Evolutionary conservation across 805 yeast genomes (phyloP), one percentile per base, ranked within the genome.

Genomic region (Candida schatavii): DNA sequence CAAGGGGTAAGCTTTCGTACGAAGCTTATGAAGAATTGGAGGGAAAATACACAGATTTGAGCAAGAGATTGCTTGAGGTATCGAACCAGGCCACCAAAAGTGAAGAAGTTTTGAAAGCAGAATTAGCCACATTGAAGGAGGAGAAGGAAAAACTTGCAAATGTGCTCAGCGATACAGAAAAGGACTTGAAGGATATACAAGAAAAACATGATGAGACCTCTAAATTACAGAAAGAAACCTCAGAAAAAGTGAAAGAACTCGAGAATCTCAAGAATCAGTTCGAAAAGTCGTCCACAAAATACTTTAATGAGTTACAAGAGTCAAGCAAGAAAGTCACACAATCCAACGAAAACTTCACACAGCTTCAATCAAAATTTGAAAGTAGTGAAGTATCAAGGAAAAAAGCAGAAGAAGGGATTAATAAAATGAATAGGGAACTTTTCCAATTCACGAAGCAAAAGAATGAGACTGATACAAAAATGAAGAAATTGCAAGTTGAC

Each of bases 361-460:
- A 55, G 14, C 48, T 74, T 14, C 59, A 61, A 31, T 44, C 45
- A 2, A 68, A 69, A 44, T 50, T 73, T 13, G 55, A 55, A 3
- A 45, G 55, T 2, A 42, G 65, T 5, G 70, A 64, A 34, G 59
- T 57, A 6, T 75, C 73, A 10, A 83, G 80, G 50, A 70, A 71
- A 20, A 82, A 77, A 48, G 85, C 91, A 1, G 97, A 90, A 53
- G 83, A 80, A 45, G 97, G 96, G 3, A 83, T 90, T 39, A 89
- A 89, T 56, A 89, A 88, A 51, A 86, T 90, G 96, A 85, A 83
- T 41, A 70, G 91, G 30, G 98, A 90, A 48, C 66, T 90, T 23
- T 77, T 88, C 59, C 75, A 75, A 37, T 66, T 88, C 33, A 74
- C 80, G 0, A 78, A 77, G 42, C 80, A 79, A 26, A 82, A 81